Conservation (phyloP, 768 basidiomycete species). For the Suillus hirtellus region DNA sequence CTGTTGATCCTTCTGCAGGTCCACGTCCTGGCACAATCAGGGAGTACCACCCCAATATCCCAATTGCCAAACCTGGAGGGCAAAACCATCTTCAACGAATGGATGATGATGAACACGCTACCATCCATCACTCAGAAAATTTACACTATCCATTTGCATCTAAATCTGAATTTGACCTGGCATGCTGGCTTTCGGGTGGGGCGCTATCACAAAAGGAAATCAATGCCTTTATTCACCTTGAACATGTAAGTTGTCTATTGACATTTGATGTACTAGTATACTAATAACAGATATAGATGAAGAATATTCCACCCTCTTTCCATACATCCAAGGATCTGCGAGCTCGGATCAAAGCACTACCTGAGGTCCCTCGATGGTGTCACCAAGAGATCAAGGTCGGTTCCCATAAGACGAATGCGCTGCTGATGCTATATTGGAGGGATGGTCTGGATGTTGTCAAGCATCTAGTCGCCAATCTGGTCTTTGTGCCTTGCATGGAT, state of each 20-base stretch:
- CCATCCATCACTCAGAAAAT: not conserved
- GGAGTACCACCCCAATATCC: not conserved
- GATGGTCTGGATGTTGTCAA: too few species aligned
- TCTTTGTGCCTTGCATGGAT: too few species aligned
- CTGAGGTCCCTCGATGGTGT: slow-evolving; percentile 12
- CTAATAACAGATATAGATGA: not conserved
- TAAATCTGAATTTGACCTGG: slow-evolving; percentile 8
- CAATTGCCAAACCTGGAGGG: not conserved
- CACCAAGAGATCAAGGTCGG: slow-evolving; percentile 14
- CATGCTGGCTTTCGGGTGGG: slow-evolving; percentile 8
- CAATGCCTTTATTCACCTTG: slow-evolving; percentile 1
- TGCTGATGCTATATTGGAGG: not conserved
- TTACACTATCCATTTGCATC: slow-evolving; percentile 10
- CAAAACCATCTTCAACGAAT: not conserved
- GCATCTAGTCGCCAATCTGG: too few species aligned
- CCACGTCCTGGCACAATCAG: not conserved
- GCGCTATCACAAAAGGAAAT: slow-evolving; percentile 10
- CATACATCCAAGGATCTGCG: not conserved
- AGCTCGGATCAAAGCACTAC: slow-evolving; percentile 2
- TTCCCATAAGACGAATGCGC: slow-evolving; percentile 11
- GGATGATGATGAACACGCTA: not conserved
- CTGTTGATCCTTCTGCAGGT: not conserved
- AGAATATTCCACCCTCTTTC: not conserved
- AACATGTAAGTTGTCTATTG: not conserved
- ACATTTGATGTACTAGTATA: not conserved